phyloP scores from a whole-genome alignment of 2,329 filamentous ascomycete species.

The Pseudohalonectria lignicola region DNA sequence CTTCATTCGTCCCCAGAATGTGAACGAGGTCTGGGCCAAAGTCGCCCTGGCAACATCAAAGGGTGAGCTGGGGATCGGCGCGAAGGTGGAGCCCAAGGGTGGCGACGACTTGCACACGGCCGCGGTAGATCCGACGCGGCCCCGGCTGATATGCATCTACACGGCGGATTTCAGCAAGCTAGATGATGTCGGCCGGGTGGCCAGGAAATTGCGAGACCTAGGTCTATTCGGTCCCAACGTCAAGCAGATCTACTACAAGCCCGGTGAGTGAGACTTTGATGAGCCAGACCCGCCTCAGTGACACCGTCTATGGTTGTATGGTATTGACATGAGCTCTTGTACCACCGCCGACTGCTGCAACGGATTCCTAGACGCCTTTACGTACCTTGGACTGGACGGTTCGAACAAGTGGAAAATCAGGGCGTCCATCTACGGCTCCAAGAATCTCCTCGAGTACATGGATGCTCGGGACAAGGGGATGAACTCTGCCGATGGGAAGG shows the following conservation, averaged over 20 bases:
- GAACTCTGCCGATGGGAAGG: neutral
- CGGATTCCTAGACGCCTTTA: constrained; percentile 51
- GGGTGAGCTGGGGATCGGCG: constrained; percentile 58
- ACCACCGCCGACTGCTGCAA: no score
- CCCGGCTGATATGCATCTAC: constrained; percentile 64
- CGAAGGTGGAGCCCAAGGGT: constrained; percentile 58
- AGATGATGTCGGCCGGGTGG: constrained; percentile 57
- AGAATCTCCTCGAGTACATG: constrained; percentile 2
- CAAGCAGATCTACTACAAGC: constrained; percentile 66
- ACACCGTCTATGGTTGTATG: no score
- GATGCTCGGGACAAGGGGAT: neutral
- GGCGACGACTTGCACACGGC: no score
- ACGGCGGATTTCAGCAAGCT: constrained; percentile 63
- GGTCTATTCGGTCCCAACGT: constrained; percentile 39
- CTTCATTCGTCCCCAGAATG: constrained; percentile 41
- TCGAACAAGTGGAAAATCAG: constrained; percentile 52
- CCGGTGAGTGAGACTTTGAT: constrained; percentile 34
- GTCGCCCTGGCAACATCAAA: constrained; percentile 57
- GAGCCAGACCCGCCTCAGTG: neutral
- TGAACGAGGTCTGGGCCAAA: constrained; percentile 54
- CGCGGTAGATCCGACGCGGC: constrained; percentile 27
- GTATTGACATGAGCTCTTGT: no score
- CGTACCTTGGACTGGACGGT: constrained; percentile 50
- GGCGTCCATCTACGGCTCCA: constrained; percentile 23
- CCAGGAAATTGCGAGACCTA: constrained; percentile 49